A percentile compares a stretch with the other conserved stretches of the same genome.
Evolutionary conservation across 495 filamentous ascomycete species (phyloP).

Genomic region (Pseudotulostoma volvatum): DNA sequence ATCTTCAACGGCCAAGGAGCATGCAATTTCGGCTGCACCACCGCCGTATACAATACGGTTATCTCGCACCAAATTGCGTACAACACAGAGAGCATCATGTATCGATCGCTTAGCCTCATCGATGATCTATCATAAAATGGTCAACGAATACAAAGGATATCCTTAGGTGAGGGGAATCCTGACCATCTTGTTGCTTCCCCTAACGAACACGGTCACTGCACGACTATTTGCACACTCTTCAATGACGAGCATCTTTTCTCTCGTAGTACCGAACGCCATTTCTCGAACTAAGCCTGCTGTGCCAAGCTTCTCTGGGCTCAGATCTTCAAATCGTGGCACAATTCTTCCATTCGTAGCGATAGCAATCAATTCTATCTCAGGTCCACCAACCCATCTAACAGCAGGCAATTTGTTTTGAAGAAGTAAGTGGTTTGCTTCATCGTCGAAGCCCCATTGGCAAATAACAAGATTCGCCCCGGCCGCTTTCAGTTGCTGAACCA

Average conservation of each 20-base stretch:
- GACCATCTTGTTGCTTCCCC: slow-evolving; percentile 99
- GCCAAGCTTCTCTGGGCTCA: slow-evolving; percentile 79
- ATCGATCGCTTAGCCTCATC: slow-evolving; percentile 96
- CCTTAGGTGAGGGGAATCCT: no score
- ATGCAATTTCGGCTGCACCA: slow-evolving; percentile 94
- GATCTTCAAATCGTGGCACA: slow-evolving; percentile 91
- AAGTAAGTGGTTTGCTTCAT: slow-evolving; percentile 94
- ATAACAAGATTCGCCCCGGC: slow-evolving; percentile 95
- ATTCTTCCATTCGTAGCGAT: slow-evolving; percentile 97
- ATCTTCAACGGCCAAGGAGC: slow-evolving; percentile 88
- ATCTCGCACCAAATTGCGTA: slow-evolving; percentile 87
- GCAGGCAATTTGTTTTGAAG: slow-evolving; percentile 92
- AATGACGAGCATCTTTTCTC: slow-evolving; percentile 99
- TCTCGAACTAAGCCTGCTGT: slow-evolving; percentile 80
- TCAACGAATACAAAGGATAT: slow-evolving; percentile 10
- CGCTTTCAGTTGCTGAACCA: slow-evolving; percentile 96
- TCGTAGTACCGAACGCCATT: slow-evolving; percentile 90
- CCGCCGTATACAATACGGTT: slow-evolving; percentile 98
- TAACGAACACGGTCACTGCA: slow-evolving; percentile 87
- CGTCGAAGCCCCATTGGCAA: slow-evolving; percentile 99
- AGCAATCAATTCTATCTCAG: slow-evolving; percentile 95
- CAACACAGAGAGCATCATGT: slow-evolving; percentile 94
- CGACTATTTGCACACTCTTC: slow-evolving; percentile 97
- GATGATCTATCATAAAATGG: slow-evolving; percentile 51
- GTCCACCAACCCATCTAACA: slow-evolving; percentile 94